phyloP scores from a whole-genome alignment of 495 filamentous ascomycete species.

The Rostrohypoxylon terebratum region DNA sequence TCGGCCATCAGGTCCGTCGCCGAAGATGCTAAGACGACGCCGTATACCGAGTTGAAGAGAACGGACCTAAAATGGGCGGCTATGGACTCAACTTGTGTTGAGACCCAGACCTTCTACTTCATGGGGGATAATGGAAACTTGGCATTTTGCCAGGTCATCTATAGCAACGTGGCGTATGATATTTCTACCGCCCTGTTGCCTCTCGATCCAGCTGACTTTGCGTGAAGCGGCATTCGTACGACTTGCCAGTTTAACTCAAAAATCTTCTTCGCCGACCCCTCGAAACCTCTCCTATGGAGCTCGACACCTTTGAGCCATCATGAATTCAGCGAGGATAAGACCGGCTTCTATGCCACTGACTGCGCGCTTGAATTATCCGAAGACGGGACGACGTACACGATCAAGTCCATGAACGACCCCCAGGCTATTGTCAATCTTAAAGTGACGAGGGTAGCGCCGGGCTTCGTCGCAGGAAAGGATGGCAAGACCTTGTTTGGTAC shows the following conservation, averaged over 20 bases:
- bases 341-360: slow-evolving; percentile 84
- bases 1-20: slow-evolving; percentile 87
- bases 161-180: slow-evolving; percentile 95
- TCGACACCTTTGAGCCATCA: slow-evolving; percentile 79
- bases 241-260: slow-evolving; percentile 94
- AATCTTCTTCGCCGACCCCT: slow-evolving; percentile 77
- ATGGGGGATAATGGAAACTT: slow-evolving; percentile 80
- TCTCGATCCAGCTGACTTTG: slow-evolving; percentile 48
- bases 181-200: slow-evolving; percentile 11
- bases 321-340: slow-evolving; percentile 85
- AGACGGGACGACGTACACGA: slow-evolving; percentile 80
- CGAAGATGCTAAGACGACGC: slow-evolving; percentile 78
- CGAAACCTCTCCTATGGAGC: slow-evolving; percentile 81
- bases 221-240: slow-evolving; percentile 81
- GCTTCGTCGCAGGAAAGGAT: slow-evolving; percentile 86
- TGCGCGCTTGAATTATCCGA: slow-evolving; percentile 84
- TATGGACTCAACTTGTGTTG: slow-evolving; percentile 86
- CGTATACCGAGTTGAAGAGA: slow-evolving; percentile 82
- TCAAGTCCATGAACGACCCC: slow-evolving; percentile 86
- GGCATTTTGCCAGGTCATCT: slow-evolving; percentile 90
- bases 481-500: slow-evolving; percentile 88
- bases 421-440: slow-evolving; percentile 84
- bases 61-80: slow-evolving; percentile 84
- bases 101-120: slow-evolving; percentile 97
- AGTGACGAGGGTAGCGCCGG: slow-evolving; percentile 78